These are phyloP conservation scores for Fusarium oxysporum DNA, from an alignment of 2,329 filamentous ascomycete genomes.

Conservation along the genomic window DNA sequence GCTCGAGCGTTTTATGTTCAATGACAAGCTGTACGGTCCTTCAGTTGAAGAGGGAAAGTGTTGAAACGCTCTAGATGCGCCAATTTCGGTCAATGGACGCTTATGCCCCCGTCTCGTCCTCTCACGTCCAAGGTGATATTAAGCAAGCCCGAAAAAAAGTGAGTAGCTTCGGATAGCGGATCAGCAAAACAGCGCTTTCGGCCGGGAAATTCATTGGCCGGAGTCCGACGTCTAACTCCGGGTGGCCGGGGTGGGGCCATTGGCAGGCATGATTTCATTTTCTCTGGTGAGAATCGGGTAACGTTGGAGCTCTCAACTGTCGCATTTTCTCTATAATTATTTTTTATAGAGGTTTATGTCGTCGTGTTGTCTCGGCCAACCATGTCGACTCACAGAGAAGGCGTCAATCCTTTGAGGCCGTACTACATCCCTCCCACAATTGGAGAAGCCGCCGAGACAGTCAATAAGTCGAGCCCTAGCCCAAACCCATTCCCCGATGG, in stretches of 20 bases:
- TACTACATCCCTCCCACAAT: constrained; percentile 76
- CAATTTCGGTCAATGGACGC: constrained; percentile 47
- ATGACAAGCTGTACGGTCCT: constrained; percentile 6
- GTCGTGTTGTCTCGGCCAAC: constrained; percentile 43
- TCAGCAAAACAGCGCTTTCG: constrained; percentile 40
- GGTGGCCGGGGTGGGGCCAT: constrained; percentile 35
- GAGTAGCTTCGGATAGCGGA: constrained; percentile 45
- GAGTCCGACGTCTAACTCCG: constrained; percentile 44
- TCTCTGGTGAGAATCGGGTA: constrained; percentile 41
- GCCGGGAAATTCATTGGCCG: constrained; percentile 52
- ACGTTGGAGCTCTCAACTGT: constrained; percentile 26
- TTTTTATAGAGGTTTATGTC: constrained; percentile 41
- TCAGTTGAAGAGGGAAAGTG: constrained; percentile 20
- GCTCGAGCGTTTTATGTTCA: constrained; percentile 5
- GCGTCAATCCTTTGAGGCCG: constrained; percentile 73
- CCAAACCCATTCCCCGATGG: constrained; percentile 60
- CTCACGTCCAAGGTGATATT: constrained; percentile 48
- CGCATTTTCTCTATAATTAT: constrained; percentile 31
- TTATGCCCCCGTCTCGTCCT: constrained; percentile 45
- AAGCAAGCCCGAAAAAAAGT: constrained; percentile 46
- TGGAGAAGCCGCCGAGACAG: constrained; percentile 56
- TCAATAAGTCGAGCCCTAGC: constrained; percentile 51
- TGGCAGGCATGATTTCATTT: constrained; percentile 49
- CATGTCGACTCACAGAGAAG: constrained; percentile 61
- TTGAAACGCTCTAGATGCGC: constrained; percentile 28